phyloP scores from a whole-genome alignment of 768 basidiomycete genomes.

The Naganishia friedmannii region DNA sequence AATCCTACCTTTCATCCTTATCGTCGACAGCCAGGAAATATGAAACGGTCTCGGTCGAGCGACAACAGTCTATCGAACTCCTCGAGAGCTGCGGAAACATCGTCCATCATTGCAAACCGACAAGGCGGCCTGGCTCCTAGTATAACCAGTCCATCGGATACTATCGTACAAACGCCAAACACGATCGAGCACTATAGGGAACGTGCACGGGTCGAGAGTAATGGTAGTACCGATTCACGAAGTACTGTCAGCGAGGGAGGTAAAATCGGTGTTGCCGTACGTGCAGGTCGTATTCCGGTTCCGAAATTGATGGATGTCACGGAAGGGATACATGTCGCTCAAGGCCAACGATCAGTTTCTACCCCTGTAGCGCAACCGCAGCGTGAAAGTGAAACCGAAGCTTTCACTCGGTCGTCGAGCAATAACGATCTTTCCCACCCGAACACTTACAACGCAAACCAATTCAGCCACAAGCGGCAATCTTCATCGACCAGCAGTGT shows the following conservation, averaged over 20 bases:
- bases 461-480: slow-evolving; percentile 28
- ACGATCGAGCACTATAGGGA: slow-evolving; percentile 7
- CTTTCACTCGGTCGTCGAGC: neutral
- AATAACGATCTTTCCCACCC: neutral
- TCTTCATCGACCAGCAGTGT: slow-evolving; percentile 29
- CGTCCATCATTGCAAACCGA: neutral
- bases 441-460: neutral
- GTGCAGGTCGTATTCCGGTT: slow-evolving; percentile 12
- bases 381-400: neutral
- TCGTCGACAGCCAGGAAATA: slow-evolving; percentile 21
- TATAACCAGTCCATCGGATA: slow-evolving; percentile 18
- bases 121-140: neutral
- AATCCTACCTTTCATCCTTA: slow-evolving; percentile 25
- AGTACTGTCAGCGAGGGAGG: slow-evolving; percentile 8
- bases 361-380: neutral
- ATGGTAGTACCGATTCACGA: slow-evolving; percentile 17
- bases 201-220: slow-evolving; percentile 18
- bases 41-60: slow-evolving; percentile 14
- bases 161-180: neutral
- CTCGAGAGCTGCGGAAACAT: neutral
- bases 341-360: slow-evolving; percentile 17
- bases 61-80: neutral
- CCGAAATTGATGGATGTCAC: slow-evolving; percentile 15
- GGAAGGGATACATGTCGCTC: slow-evolving; percentile 2
- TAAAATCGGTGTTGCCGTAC: slow-evolving; percentile 11